A percentile compares a stretch with the other conserved stretches of the same genome.
These are phyloP conservation scores for Zelonia costaricensis DNA, from an alignment of 208 protist genomes.

Conservation along the genomic window DNA sequence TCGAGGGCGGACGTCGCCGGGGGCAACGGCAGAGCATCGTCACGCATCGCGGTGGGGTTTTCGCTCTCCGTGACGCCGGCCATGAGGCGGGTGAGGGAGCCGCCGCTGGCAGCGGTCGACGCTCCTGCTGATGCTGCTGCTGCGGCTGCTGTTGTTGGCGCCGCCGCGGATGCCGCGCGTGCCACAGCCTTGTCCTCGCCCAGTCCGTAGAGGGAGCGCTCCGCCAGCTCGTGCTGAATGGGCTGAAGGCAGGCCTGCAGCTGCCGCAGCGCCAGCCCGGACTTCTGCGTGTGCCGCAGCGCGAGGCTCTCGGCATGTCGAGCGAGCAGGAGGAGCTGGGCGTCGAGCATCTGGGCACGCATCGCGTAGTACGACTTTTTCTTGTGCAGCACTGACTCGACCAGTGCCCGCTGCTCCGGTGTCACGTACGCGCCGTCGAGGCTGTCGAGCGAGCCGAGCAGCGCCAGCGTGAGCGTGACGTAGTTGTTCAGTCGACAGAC, in stretches of 20 bases:
- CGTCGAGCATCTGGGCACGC: conserved; percentile 88
- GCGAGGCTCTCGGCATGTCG: conserved; percentile 23
- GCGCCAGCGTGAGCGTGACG: conserved; percentile 87
- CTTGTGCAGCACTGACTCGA: conserved; percentile 89
- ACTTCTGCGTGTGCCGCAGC: conserved; percentile 18
- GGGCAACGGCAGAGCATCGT: background rate
- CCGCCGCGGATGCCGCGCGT: too few species aligned
- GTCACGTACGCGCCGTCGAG: conserved; percentile 85
- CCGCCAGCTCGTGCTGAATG: conserved; percentile 34
- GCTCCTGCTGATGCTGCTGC: too few species aligned
- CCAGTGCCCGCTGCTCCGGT: conserved; percentile 75
- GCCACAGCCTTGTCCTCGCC: background rate
- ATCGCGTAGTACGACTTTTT: conserved; percentile 97
- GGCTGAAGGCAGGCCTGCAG: conserved; percentile 34
- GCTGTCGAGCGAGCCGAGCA: conserved; percentile 59
- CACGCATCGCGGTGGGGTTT: background rate
- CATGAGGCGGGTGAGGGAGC: background rate
- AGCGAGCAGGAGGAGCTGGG: conserved; percentile 72
- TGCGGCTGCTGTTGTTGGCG: too few species aligned
- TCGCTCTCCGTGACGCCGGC: background rate
- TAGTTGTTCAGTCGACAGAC: conserved; percentile 95
- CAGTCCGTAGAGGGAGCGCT: conserved; percentile 32
- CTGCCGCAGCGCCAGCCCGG: conserved; percentile 22
- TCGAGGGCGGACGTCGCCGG: conserved; percentile 28
- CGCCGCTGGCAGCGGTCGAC: background rate